These are phyloP conservation scores for Mrakia hoshinonis DNA, from an alignment of 768 basidiomycete species.

Conservation along the genomic window DNA sequence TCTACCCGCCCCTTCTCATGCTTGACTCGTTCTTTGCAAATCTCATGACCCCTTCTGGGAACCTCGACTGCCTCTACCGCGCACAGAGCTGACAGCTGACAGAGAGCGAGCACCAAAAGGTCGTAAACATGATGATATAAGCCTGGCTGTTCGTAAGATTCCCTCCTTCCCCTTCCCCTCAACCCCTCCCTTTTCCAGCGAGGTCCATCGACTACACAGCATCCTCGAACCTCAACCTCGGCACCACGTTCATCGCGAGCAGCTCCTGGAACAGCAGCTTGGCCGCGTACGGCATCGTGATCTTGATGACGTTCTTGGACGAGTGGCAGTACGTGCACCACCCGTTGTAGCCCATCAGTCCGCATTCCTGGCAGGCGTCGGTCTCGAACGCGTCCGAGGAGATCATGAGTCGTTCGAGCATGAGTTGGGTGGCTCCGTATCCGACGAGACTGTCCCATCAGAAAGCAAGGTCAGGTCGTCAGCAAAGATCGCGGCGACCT, in stretches of 20 bases:
- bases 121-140: too few species aligned
- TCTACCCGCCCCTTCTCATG: too few species aligned
- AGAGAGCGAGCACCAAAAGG: too few species aligned
- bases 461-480: not conserved
- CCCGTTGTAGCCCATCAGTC: slow-evolving; percentile 65
- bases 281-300: slow-evolving; percentile 93
- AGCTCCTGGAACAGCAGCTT: slow-evolving; percentile 49
- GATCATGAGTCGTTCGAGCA: slow-evolving; percentile 96
- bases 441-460: slow-evolving; percentile 57
- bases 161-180: too few species aligned
- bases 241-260: slow-evolving; percentile 29
- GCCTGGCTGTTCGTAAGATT: too few species aligned
- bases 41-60: too few species aligned
- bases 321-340: slow-evolving; percentile 99
- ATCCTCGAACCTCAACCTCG: slow-evolving; percentile 25
- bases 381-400: slow-evolving; percentile 98
- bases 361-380: slow-evolving; percentile 88
- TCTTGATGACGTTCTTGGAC: slow-evolving; percentile 87
- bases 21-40: too few species aligned
- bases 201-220: too few species aligned
- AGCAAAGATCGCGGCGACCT: too few species aligned
- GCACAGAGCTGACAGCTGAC: too few species aligned
- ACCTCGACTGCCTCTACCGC: too few species aligned
- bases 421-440: slow-evolving; percentile 89
- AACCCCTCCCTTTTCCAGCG: too few species aligned